Conservation (phyloP, 306 rosid genomes). For the Cucumis cinereus region DNA sequence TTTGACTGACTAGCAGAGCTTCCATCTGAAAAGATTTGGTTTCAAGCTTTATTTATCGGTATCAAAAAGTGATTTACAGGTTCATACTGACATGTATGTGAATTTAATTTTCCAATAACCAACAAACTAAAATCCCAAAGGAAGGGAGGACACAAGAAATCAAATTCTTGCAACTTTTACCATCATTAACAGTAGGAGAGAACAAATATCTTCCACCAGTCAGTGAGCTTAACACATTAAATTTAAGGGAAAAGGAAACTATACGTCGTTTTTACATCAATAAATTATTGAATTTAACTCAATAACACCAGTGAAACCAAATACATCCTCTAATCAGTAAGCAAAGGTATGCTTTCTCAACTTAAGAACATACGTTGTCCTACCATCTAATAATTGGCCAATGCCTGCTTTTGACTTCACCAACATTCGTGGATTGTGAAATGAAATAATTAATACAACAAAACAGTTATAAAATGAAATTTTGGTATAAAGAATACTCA, state of each 20-base stretch:
- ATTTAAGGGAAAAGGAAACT: neutral
- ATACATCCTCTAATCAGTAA: neutral
- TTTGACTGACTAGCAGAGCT: neutral
- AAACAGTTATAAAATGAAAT: neutral
- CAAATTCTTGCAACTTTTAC: neutral
- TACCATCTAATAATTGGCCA: neutral
- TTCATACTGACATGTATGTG: neutral
- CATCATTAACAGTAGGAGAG: neutral
- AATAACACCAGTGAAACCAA: neutral
- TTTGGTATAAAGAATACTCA: conserved; percentile 14
- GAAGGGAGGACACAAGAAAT: neutral
- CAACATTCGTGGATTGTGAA: neutral
- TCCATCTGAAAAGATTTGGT: neutral
- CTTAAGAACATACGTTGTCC: neutral
- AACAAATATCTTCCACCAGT: neutral
- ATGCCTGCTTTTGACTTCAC: neutral
- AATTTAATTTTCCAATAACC: neutral
- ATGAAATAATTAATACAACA: neutral
- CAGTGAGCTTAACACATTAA: neutral
- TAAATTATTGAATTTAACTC: neutral
- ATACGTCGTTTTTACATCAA: neutral
- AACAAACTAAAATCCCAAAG: neutral
- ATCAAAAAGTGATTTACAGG: neutral
- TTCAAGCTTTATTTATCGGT: neutral
- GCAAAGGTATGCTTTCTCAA: neutral